These are phyloP conservation scores for Brassica cretica DNA, from an alignment of 345 rosid genomes.

Conservation along the genomic window DNA sequence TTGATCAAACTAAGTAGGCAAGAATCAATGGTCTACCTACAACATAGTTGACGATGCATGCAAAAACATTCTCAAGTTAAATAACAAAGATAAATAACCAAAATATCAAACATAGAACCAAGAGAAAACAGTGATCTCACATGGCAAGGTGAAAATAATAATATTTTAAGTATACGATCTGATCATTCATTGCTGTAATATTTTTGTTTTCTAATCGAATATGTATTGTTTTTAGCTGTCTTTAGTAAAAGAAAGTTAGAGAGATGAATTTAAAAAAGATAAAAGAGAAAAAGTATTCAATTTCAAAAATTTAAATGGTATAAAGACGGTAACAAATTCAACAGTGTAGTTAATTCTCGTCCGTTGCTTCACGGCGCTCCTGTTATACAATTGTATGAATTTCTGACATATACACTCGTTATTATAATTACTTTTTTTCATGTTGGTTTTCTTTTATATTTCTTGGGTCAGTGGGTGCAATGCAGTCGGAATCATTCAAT, in stretches of 20 bases:
- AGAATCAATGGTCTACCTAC: background rate
- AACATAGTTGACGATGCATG: background rate
- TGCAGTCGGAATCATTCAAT: background rate
- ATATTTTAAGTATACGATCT: slow-evolving; percentile 14
- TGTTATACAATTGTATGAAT: slow-evolving; percentile 14
- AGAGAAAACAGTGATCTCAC: slow-evolving; percentile 32
- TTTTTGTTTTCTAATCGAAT: background rate
- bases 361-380: slow-evolving; percentile 41
- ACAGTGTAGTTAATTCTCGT: slow-evolving; percentile 35
- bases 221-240: slow-evolving; percentile 20
- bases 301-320: background rate
- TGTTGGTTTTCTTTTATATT: too few relatives aligned
- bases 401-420: slow-evolving; percentile 22
- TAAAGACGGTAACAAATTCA: slow-evolving; percentile 19
- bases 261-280: background rate
- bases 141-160: slow-evolving; percentile 8
- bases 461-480: too few relatives aligned
- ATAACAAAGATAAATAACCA: background rate
- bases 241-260: background rate
- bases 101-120: background rate
- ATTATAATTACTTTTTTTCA: background rate
- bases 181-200: slow-evolving; percentile 33
- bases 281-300: background rate
- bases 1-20: background rate
- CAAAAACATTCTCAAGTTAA: background rate